A percentile compares a stretch with the other conserved stretches of the same genome.
Evolutionary conservation across 192 early-diverging fungal species (phyloP).

Genomic region (Ambispora gerdemannii): DNA sequence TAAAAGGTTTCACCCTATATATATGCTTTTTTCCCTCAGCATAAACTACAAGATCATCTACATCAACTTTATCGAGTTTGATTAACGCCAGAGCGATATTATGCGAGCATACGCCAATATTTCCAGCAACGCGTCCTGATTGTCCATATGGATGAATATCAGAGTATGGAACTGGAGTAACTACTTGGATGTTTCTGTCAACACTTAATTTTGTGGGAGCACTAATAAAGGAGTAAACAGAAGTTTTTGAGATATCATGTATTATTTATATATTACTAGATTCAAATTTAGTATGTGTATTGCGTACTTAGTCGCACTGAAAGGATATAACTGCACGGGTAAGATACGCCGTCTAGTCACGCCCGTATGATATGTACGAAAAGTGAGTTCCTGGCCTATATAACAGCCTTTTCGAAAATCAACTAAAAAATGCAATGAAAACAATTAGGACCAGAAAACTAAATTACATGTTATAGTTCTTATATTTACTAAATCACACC

Average conservation of each 20-base stretch:
- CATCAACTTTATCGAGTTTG: conserved; percentile 10
- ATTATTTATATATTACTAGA: not conserved
- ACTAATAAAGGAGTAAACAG: too few species aligned
- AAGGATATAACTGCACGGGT: conserved; percentile 65
- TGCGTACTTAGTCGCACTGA: conserved; percentile 44
- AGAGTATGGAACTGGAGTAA: not conserved
- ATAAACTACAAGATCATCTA: not conserved
- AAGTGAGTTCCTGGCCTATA: conserved; percentile 96
- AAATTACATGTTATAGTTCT: not conserved
- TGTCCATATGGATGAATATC: not conserved
- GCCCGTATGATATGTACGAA: conserved; percentile 93
- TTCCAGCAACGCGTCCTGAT: not conserved
- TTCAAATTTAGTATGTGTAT: not conserved
- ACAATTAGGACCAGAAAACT: not conserved
- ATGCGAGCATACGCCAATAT: not conserved
- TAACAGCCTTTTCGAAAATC: conserved; percentile 98
- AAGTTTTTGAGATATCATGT: too few species aligned
- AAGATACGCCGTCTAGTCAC: conserved; percentile 89
- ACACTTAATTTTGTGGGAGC: conserved; percentile 20
- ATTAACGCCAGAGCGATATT: conserved; percentile 21
- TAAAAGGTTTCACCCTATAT: conserved; percentile 22
- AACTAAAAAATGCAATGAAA: conserved; percentile 52
- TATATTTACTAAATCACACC: not conserved
- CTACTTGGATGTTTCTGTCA: not conserved
- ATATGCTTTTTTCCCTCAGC: not conserved